Evolutionary conservation across 2,329 filamentous ascomycete species (phyloP), one percentile per base, ranked within the genome.

Genomic region (Escovopsis sp.): DNA sequence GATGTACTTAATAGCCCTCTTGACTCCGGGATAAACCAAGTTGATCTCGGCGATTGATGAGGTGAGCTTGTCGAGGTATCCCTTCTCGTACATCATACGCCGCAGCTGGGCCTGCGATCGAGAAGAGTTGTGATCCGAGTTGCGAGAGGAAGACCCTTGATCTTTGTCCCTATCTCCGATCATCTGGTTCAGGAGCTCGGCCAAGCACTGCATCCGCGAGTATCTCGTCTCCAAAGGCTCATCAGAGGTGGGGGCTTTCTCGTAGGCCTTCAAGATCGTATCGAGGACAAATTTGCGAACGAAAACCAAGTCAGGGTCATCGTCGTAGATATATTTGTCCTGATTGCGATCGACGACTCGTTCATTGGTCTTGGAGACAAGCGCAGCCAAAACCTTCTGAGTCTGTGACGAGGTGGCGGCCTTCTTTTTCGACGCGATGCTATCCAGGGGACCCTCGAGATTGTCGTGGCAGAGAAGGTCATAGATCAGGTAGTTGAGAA

Each of bases 11-110:
- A 98, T 85, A 12, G 87, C 87, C 32, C 87, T 76, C 62, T 93
- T 94, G 13, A 92, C 83, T 18, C 83, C 80, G 0, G 88, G 87
- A 56, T 92, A 94, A 46, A 92, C 93, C 41, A 98, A 72, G 53
- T 94, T 90, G 40, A 98, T 80, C 48, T 98, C 92, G 14, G 90
- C 85, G 47, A 98, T 87, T 1, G 92, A 93, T 11, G 78, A 74
- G 2, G 90, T 96, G 39, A 98, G 62, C 33, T 88, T 81, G 17
- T 82, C 73, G 41, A 96, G 78, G 53, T 90, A 94, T 37, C 92
- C 86, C 62, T 96, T 98, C 60, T 98, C 90, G 48, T 93, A 96
- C 90, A 98, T 98, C 40, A 94, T 76, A 45, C 86, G 84, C 25
- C 84, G 79, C 45, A 98, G 71, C 50, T 94, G 86, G 47, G 80